A percentile compares a stretch with the other conserved stretches of the same genome.
These are phyloP conservation scores for Neoconidiobolus thromboides DNA, from an alignment of 371 early-diverging fungal genomes.

Conservation along the genomic window DNA sequence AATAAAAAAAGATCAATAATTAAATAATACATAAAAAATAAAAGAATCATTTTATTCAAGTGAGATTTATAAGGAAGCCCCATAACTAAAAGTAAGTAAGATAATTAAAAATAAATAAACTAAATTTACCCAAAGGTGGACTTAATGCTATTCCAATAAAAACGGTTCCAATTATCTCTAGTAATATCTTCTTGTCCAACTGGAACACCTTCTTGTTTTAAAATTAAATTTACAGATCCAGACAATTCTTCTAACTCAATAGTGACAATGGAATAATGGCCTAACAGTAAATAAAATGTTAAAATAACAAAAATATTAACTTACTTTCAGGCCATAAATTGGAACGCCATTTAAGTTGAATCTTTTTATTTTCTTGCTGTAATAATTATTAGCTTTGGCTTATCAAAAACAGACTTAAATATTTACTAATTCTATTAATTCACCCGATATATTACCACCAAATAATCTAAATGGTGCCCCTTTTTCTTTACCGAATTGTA, in stretches of 20 bases:
- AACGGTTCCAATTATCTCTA: slow-evolving; percentile 69
- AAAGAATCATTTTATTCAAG: too few relatives aligned
- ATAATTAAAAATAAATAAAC: too few relatives aligned
- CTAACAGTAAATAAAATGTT: too few relatives aligned
- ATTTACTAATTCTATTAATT: slow-evolving; percentile 41
- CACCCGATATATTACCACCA: slow-evolving; percentile 74
- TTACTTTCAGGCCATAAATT: slow-evolving; percentile 57
- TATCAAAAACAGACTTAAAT: slow-evolving; percentile 3
- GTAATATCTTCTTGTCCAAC: slow-evolving; percentile 70
- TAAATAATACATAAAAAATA: too few relatives aligned
- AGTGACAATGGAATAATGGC: slow-evolving; percentile 63
- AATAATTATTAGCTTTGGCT: slow-evolving; percentile 5
- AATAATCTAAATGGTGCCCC: slow-evolving; percentile 55
- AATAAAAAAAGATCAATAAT: too few relatives aligned
- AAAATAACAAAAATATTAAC: too few relatives aligned
- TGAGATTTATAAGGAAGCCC: too few relatives aligned
- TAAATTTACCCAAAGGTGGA: slow-evolving; percentile 55
- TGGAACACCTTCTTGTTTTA: slow-evolving; percentile 68
- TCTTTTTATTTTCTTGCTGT: slow-evolving; percentile 34
- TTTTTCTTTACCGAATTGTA: slow-evolving; percentile 26
- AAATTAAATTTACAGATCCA: background rate
- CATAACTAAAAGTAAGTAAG: too few relatives aligned
- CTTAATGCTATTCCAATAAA: slow-evolving; percentile 90
- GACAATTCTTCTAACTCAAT: slow-evolving; percentile 42
- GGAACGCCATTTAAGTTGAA: slow-evolving; percentile 73